Evolutionary conservation across 768 basidiomycete species (phyloP), one percentile per base, ranked within the genome.

Genomic region (Rhizopogon vesiculosus): DNA sequence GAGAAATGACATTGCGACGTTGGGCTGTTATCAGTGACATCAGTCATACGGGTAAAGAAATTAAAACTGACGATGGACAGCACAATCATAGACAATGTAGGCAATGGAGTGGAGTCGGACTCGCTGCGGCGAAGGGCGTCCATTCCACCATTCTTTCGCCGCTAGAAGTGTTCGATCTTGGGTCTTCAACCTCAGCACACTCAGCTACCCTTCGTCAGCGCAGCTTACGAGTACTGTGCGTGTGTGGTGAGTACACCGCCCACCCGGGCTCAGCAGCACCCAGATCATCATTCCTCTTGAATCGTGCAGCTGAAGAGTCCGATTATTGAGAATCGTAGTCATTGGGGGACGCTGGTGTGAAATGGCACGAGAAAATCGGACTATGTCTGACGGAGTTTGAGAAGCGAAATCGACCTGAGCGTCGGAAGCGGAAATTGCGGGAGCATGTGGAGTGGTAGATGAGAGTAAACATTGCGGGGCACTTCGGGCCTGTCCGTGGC

Each of bases 1-100:
- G 53, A 98, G 71, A 68, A 96, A 97, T 7, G 94, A 95, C 33
- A 86, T 91, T 25, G 88, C 91, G 45, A 93, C 91, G 68, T 96
- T 96, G 22, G 43, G 38, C 45, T 54, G 25, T 12, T 15, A 16
- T 64, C 41, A 65, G 56, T 19, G 15, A 10, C 25, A 48, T 19
- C 42, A n/a, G 22, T 25, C 48, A 51, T 41, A 31, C 13, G 38
- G 49, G 28, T 28, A 50, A 9, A 15, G 43, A 39, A 38, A 13
- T 33, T 22, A 22, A 22, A 22, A 22, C 22, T 22, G 22, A 22
- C 22, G 22, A 22, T n/a, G n/a, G n/a, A n/a, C n/a, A n/a, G n/a
- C n/a, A n/a, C n/a, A n/a, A n/a, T n/a, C n/a, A n/a, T n/a, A n/a
- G n/a, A n/a, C n/a, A n/a, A n/a, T n/a, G n/a, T n/a, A n/a, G n/a